Conservation (phyloP, 2,329 filamentous ascomycete genomes). For the Fusarium hostae region DNA sequence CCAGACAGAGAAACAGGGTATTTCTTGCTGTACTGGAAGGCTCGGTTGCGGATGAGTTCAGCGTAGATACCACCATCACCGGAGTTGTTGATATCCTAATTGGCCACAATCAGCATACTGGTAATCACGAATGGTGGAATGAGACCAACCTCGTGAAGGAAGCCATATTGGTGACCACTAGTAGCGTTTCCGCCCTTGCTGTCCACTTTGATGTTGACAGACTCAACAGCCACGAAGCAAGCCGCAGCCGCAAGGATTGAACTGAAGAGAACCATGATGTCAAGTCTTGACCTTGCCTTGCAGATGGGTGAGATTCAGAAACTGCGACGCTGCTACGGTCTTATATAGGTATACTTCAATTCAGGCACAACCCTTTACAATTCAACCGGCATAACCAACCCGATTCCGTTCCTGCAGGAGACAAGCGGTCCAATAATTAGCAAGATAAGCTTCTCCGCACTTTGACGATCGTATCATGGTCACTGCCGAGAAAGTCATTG, state of each 20-base stretch:
- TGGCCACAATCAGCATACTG: too few species aligned
- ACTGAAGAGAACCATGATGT: slow-evolving; percentile 35
- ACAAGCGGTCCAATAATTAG: slow-evolving; percentile 32
- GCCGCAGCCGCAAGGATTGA: slow-evolving; percentile 31
- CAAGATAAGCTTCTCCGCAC: slow-evolving; percentile 25
- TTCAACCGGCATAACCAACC: slow-evolving; percentile 3
- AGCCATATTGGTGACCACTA: slow-evolving; percentile 58
- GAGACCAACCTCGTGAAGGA: slow-evolving; percentile 55
- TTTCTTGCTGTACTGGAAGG: slow-evolving; percentile 67
- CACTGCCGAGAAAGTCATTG: slow-evolving; percentile 7
- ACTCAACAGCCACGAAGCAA: slow-evolving; percentile 29
- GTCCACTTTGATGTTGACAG: slow-evolving; percentile 52
- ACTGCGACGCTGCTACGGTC: not conserved
- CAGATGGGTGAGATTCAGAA: not conserved
- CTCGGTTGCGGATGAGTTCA: slow-evolving; percentile 76
- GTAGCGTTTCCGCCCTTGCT: slow-evolving; percentile 55
- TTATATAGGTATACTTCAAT: not conserved
- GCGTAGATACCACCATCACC: slow-evolving; percentile 80
- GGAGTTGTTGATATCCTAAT: slow-evolving; percentile 72
- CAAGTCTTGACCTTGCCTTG: not conserved
- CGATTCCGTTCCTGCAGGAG: not conserved
- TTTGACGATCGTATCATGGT: slow-evolving; percentile 18
- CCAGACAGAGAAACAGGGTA: slow-evolving; percentile 57
- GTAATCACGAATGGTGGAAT: too few species aligned
- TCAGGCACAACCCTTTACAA: not conserved